These are phyloP conservation scores for Amphichorda felina DNA, from an alignment of 2,329 filamentous ascomycete species.

Conservation along the genomic window DNA sequence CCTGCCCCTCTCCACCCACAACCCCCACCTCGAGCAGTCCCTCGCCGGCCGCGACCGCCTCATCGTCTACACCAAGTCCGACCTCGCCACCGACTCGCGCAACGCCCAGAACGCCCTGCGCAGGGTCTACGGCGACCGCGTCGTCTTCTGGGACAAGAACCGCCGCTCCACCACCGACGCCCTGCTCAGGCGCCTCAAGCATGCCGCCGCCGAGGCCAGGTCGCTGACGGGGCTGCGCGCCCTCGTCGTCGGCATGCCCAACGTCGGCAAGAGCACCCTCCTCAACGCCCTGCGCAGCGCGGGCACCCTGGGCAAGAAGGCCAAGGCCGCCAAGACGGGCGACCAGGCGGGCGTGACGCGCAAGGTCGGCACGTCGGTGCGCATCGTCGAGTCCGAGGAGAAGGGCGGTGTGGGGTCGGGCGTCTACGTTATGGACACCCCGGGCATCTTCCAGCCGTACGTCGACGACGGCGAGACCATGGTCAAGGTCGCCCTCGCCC, in stretches of 20 bases:
- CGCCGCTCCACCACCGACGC: slow-evolving; percentile 17
- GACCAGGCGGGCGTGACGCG: slow-evolving; percentile 83
- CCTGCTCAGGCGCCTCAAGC: slow-evolving; percentile 25
- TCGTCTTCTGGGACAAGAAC: slow-evolving; percentile 32
- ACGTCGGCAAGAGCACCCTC: slow-evolving; percentile 92
- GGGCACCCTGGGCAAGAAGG: slow-evolving; percentile 36
- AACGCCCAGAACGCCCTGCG: slow-evolving; percentile 14
- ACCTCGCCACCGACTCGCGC: slow-evolving; percentile 44
- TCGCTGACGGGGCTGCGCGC: slow-evolving; percentile 72
- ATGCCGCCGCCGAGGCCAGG: slow-evolving; percentile 21
- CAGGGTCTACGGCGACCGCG: slow-evolving; percentile 18
- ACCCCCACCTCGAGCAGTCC: slow-evolving; percentile 74
- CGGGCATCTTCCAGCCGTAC: slow-evolving; percentile 91
- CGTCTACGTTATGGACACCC: slow-evolving; percentile 83
- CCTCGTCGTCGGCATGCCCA: slow-evolving; percentile 93
- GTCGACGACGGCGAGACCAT: slow-evolving; percentile 76
- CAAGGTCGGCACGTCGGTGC: slow-evolving; percentile 72
- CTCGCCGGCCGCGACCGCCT: slow-evolving; percentile 63
- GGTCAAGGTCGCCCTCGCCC: slow-evolving; percentile 88
- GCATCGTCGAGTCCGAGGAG: slow-evolving; percentile 44
- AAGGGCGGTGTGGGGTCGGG: slow-evolving; percentile 37
- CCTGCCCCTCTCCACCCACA: slow-evolving; percentile 78
- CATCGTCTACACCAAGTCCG: slow-evolving; percentile 84
- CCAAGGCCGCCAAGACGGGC: slow-evolving; percentile 71
- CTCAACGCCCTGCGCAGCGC: slow-evolving; percentile 70